A percentile compares a stretch with the other conserved stretches of the same genome.
These are phyloP conservation scores for Arabidopsis suecica DNA, from an alignment of 345 rosid genomes.

Conservation along the genomic window DNA sequence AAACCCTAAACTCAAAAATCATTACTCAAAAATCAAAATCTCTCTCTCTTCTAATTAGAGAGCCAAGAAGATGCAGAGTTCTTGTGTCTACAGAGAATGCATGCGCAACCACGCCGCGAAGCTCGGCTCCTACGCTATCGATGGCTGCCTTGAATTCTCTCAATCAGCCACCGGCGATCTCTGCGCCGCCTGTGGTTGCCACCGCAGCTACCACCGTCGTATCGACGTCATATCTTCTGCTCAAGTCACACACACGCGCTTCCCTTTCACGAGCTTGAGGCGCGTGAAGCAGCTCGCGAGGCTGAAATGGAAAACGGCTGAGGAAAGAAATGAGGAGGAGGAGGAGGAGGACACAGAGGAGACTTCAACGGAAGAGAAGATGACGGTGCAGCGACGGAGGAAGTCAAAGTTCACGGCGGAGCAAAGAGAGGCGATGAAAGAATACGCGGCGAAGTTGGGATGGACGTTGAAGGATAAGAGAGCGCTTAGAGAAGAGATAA, in stretches of 20 bases:
- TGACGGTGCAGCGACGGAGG: constrained; percentile 32
- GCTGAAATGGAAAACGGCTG: constrained; percentile 33
- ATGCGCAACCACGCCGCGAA: constrained; percentile 90
- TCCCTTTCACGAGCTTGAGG: constrained; percentile 43
- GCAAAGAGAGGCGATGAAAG: constrained; percentile 48
- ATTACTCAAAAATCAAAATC: constrained; percentile 2
- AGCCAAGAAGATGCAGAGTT: constrained; percentile 39
- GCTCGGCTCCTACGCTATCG: constrained; percentile 80
- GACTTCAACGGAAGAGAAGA: constrained; percentile 40
- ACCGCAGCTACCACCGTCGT: constrained; percentile 92
- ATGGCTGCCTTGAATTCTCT: constrained; percentile 86
- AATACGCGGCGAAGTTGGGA: constrained; percentile 47
- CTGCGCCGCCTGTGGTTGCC: constrained; percentile 93
- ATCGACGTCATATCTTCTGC: constrained; percentile 25
- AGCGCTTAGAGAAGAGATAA: constrained; percentile 43
- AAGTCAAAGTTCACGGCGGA: constrained; percentile 49
- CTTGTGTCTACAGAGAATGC: constrained; percentile 68
- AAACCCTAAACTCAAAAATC: constrained; percentile 22
- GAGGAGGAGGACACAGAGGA: constrained; percentile 34
- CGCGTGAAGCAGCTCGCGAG: constrained; percentile 48
- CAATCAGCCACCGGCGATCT: constrained; percentile 50
- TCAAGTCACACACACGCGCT: constrained; percentile 28
- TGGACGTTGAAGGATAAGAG: constrained; percentile 52
- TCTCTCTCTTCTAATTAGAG: constrained; percentile 10
- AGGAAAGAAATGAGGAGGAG: background rate